These are phyloP conservation scores for Pyracantha coccinea DNA, from an alignment of 331 rosid genomes.

Conservation along the genomic window DNA sequence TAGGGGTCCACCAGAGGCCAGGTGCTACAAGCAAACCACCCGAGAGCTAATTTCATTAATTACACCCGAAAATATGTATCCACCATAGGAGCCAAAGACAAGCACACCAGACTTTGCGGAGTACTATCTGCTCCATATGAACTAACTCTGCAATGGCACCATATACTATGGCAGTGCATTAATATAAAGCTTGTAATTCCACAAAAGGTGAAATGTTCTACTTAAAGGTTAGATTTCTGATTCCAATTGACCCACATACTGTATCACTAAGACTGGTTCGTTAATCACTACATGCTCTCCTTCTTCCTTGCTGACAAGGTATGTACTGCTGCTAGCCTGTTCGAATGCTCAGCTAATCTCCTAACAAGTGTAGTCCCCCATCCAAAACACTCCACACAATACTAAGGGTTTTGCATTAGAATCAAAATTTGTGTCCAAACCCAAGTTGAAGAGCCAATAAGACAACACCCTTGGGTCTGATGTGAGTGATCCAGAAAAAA, in stretches of 20 bases:
- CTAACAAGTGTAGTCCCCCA: neutral
- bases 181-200: neutral
- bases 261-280: neutral
- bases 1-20: neutral
- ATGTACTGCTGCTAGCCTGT: neutral
- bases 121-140: too few relatives aligned
- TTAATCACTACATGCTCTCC: neutral
- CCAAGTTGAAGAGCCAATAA: neutral
- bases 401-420: neutral
- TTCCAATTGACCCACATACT: neutral
- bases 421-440: neutral
- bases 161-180: neutral
- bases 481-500: neutral
- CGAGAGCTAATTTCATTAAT: neutral
- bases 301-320: neutral
- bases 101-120: neutral
- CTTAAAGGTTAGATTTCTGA: neutral
- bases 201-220: neutral
- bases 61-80: neutral
- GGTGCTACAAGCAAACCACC: neutral
- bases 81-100: neutral
- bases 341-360: neutral
- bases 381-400: neutral
- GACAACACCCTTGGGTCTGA: neutral
- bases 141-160: too few relatives aligned